Evolutionary conservation across 192 early-diverging fungal species (phyloP).

Genomic region (Coemansia sp.): DNA sequence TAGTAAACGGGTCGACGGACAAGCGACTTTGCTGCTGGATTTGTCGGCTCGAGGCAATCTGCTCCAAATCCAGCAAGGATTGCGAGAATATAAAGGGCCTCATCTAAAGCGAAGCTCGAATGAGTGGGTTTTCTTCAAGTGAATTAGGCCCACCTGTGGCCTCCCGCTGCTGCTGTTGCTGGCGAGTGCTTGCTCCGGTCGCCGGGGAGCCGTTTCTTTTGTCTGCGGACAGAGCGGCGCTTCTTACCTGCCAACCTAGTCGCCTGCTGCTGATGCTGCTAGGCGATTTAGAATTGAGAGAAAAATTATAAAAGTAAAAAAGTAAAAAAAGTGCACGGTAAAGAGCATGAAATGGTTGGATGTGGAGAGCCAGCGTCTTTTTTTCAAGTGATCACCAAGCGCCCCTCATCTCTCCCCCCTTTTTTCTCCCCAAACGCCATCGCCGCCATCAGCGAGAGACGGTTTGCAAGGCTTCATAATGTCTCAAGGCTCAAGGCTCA

Average conservation of each 20-base stretch:
- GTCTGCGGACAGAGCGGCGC: neutral
- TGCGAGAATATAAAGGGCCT: neutral
- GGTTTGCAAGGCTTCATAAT: neutral
- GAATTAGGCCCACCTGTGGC: too few species aligned
- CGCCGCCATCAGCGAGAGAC: too few species aligned
- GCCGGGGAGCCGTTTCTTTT: neutral
- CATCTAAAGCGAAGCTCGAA: neutral
- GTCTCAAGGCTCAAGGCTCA: too few species aligned
- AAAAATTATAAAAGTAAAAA: neutral
- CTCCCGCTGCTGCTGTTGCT: neutral
- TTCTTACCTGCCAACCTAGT: neutral
- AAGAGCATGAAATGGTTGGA: neutral
- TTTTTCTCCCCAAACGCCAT: too few species aligned
- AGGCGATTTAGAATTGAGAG: neutral
- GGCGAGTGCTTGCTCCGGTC: neutral
- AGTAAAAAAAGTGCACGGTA: neutral
- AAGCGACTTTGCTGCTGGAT: too few species aligned
- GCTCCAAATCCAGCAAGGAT: neutral
- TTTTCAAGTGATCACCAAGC: neutral
- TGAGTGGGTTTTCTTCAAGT: too few species aligned
- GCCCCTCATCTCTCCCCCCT: neutral
- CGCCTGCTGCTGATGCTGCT: neutral
- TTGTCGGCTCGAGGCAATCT: neutral
- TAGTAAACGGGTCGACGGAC: too few species aligned
- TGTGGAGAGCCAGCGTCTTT: too few species aligned